Base-by-base conservation (phyloP, 1,284 basidiomycete genomes). In the Phellinidium pouzarii region DNA sequence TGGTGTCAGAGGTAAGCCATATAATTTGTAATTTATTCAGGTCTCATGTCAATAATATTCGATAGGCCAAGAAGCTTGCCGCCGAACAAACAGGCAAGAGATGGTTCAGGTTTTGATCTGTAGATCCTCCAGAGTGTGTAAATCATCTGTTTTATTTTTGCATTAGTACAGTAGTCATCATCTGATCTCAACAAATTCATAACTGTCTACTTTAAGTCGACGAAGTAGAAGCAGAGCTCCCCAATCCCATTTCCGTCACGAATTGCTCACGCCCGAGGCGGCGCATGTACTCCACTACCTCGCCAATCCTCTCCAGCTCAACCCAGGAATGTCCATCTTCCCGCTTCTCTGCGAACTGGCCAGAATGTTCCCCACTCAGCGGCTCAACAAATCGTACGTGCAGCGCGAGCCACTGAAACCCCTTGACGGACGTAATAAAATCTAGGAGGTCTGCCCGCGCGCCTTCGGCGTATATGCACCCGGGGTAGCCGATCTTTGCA, bases 371-470 rank as follows among this genome's bases (percentile, higher is more conserved):
- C 22, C 7, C 23, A 1, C 60, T 61, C 1, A 74, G 43, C 6
- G 69, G 66, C 57, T 84, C 81, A 19, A 79, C 60, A 58, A 87
- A 80, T 17, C 84, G 65, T n/a, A 86, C 66, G 42, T 76, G 71
- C 56, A 89, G 65, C 9, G 85, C 85, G 0, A 88, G 71, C 87
- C 86, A 89, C 60, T 87, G 83, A 85, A 87, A 87, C 22, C 73
- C 75, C 63, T 82, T 86, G 49, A 89, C 76, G 52, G 82, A 82
- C 14, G 64, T 65, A 2, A 84, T 76, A 60, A 87, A 87, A 58
- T 82, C 79, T 58, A 80, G 75, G 17, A 89, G 68, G 50, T 76
- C 69, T 7, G 70, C 66, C 42, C 68, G 67, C 6, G 62, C 60
- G 1, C 86, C 86, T 59, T 82, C 72, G 19, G 75, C 81, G 57